Percentiles rank a stretch among this genome's conserved stretches.
Conservation (phyloP, 805 yeast species). For the Naumovozyma castellii region DNA sequence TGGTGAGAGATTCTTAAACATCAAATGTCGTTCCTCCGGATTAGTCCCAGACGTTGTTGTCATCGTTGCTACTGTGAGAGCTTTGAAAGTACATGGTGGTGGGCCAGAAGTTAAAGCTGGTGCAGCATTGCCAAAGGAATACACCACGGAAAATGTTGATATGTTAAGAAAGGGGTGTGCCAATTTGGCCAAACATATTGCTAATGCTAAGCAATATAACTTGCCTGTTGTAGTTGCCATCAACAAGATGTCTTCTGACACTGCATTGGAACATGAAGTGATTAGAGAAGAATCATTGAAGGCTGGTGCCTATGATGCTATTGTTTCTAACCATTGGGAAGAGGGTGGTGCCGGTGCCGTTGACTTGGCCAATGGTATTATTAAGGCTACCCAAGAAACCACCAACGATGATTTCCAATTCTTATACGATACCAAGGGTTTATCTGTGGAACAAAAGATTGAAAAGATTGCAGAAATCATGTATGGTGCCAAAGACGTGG, state of each 20-base stretch:
- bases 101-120: slow-evolving; percentile 86
- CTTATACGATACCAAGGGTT: slow-evolving; percentile 51
- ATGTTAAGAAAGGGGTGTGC: slow-evolving; percentile 61
- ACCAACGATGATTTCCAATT: slow-evolving; percentile 37
- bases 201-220: slow-evolving; percentile 62
- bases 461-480: slow-evolving; percentile 58
- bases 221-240: slow-evolving; percentile 77
- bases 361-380: slow-evolving; percentile 61
- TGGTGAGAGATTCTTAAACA: slow-evolving; percentile 77
- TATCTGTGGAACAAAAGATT: slow-evolving; percentile 57
- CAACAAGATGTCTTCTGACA: slow-evolving; percentile 67
- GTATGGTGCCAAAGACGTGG: slow-evolving; percentile 72
- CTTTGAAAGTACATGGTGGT: slow-evolving; percentile 80
- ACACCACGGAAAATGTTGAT: slow-evolving; percentile 61
- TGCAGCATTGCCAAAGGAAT: slow-evolving; percentile 64
- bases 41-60: slow-evolving; percentile 68
- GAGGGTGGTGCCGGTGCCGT: slow-evolving; percentile 79
- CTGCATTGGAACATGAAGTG: slow-evolving; percentile 57
- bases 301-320: slow-evolving; percentile 75
- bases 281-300: slow-evolving; percentile 57
- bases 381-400: slow-evolving; percentile 45
- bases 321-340: slow-evolving; percentile 79
- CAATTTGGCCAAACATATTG: slow-evolving; percentile 68
- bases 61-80: slow-evolving; percentile 77
- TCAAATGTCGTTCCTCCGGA: slow-evolving; percentile 77